Evolutionary conservation across 768 basidiomycete species (phyloP).

Genomic region (Peribolospora kevripleyi): DNA sequence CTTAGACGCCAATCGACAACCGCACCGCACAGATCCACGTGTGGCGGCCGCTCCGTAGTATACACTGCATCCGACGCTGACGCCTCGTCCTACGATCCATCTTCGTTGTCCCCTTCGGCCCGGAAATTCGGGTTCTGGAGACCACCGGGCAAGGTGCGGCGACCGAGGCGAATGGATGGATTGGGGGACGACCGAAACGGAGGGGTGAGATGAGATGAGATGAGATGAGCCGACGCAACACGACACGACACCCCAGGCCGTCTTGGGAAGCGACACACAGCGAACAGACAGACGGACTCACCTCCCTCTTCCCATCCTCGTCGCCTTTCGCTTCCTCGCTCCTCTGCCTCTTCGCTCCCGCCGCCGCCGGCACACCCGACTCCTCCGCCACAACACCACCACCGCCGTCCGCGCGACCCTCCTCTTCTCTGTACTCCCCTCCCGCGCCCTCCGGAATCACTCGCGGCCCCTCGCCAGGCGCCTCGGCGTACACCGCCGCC

Average conservation of each 20-base stretch:
- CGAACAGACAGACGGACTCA: constrained; percentile 6
- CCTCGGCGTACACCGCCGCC: constrained; percentile 66
- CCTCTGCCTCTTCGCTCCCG: constrained; percentile 8
- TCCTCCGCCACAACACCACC: constrained; percentile 72
- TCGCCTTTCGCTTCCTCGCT: constrained; percentile 14
- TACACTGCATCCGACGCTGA: not conserved
- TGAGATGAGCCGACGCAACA: not conserved
- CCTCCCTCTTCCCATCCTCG: constrained; percentile 13
- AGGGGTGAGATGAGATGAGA: no score
- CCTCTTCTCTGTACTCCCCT: constrained; percentile 19
- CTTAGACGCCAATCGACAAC: no score
- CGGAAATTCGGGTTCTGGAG: constrained; percentile 13
- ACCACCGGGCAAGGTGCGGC: no score
- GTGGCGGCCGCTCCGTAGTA: not conserved
- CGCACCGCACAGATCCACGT: not conserved
- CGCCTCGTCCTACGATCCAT: constrained; percentile 3
- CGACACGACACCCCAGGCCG: no score
- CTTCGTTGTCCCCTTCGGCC: constrained; percentile 12
- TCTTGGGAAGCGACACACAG: not conserved
- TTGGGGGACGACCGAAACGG: no score
- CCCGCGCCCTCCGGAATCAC: not conserved
- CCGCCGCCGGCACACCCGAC: constrained; percentile 14
- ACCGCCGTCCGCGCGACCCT: constrained; percentile 56
- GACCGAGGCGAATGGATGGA: not conserved
- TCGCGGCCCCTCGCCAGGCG: constrained; percentile 14